Base-by-base conservation (phyloP, 2,329 filamentous ascomycete genomes). In the Zasmidium angulare region DNA sequence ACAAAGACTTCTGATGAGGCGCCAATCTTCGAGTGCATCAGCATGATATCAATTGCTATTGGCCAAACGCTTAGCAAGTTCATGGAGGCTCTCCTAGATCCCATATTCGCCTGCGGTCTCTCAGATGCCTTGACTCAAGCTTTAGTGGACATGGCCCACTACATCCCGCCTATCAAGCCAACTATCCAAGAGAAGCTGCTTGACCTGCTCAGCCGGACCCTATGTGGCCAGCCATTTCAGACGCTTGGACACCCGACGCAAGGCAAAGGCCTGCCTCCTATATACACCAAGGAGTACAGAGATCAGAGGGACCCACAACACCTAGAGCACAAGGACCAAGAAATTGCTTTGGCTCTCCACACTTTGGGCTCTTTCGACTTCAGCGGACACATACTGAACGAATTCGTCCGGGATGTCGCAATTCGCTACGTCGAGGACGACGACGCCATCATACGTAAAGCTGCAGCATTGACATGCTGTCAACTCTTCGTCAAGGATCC, bases 321-420 rank as follows among this genome's bases (percentile, higher is more conserved):
- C n/a, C 88, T 91, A 63, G 91, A 96, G 66, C 86, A 83, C 55
- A 81, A 89, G 60, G 93, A 96, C 73, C 82, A 87, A 9, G 93
- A 99, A 73, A 90, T 99, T 63, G 96, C 96, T 64, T 81, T 99
- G 54, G 95, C 95, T 2, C 82, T 99, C 17, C 93, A 96, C 69
- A 99, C 96, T 0, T 81, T 99, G 0, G 96, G 95, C n/a, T 97
- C 92, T 72, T 99, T 99, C 70, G 95, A 99, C 74, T 99, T 99
- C 71, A 88, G 81, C 31, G 87, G 91, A 1, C 92, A 98, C 70
- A 89, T 97, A 17, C 79, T 99, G 17, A 99, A 99, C 69, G 96
- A 99, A 73, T 99, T 99, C 68, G 95, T 99, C 24, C 90, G 95
- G 22, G 95, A 99, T 72, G 95, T 99, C 52, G 95, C 96, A 2